Evolutionary conservation across 352 stramenopile species (phyloP).

Genomic region (Aphanomyces stellatus): DNA sequence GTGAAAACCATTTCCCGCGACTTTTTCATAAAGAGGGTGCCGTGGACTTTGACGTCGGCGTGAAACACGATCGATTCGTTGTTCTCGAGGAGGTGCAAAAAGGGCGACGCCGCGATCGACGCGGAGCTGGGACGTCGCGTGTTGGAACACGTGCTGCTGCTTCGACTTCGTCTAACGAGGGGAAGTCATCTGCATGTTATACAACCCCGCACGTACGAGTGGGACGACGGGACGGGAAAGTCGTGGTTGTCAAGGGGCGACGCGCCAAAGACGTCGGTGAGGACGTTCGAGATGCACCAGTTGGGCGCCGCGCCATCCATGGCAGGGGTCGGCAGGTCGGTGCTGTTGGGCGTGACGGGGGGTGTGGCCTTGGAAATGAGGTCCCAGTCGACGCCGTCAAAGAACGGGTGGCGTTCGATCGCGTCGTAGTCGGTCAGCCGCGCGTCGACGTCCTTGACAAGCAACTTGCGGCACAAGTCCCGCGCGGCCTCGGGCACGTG

Average conservation of each 20-base stretch:
- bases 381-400: constrained; percentile 75
- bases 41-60: constrained; percentile 1
- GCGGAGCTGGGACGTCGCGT: not conserved
- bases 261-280: constrained; percentile 1
- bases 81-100: not conserved
- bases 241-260: constrained; percentile 46
- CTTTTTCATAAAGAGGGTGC: constrained; percentile 14
- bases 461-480: constrained; percentile 70
- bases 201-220: too few relatives aligned
- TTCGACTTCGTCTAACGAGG: too few relatives aligned
- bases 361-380: constrained; percentile 34
- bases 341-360: constrained; percentile 55
- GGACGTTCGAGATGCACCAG: not conserved
- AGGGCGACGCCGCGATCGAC: not conserved
- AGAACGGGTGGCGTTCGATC: constrained; percentile 74
- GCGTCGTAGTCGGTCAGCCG: constrained; percentile 71
- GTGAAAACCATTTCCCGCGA: not conserved
- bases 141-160: too few relatives aligned
- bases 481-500: constrained; percentile 48
- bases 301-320: constrained; percentile 22
- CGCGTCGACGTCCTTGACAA: constrained; percentile 59
- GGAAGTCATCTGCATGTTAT: too few relatives aligned
- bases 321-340: constrained; percentile 56
- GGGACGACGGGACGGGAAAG: constrained; percentile 37
- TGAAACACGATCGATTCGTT: constrained; percentile 8